Conservation (phyloP, 1,139 yeast species). For the Protomyces macrosporus region DNA sequence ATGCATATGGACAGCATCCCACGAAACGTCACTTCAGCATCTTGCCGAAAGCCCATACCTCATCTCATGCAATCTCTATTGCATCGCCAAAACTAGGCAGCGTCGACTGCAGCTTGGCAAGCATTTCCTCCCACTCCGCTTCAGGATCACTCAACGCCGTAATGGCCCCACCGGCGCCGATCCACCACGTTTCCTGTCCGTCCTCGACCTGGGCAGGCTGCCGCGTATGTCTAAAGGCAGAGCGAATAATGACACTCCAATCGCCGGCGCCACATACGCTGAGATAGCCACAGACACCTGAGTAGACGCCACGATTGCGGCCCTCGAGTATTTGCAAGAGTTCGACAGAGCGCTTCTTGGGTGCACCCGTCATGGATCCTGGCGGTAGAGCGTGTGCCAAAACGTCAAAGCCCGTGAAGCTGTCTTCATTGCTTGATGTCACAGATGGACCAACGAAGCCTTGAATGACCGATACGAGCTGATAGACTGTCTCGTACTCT, state of each 20-base stretch:
- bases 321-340: slow-evolving; percentile 55
- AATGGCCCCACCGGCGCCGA: slow-evolving; percentile 98
- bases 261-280: slow-evolving; percentile 76
- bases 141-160: slow-evolving; percentile 76
- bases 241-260: slow-evolving; percentile 93
- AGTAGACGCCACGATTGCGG: slow-evolving; percentile 67
- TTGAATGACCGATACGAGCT: slow-evolving; percentile 79
- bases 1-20: no score
- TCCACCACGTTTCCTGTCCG: slow-evolving; percentile 53
- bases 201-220: slow-evolving; percentile 32
- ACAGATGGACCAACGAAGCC: slow-evolving; percentile 47
- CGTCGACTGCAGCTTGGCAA: slow-evolving; percentile 71
- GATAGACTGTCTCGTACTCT: slow-evolving; percentile 85
- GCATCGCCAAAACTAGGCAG: slow-evolving; percentile 42
- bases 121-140: slow-evolving; percentile 93
- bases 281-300: slow-evolving; percentile 97
- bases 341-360: slow-evolving; percentile 87
- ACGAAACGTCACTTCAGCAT: no score
- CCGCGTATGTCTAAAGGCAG: slow-evolving; percentile 59
- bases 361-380: slow-evolving; percentile 99
- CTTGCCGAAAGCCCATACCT: no score
- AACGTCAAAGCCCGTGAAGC: slow-evolving; percentile 69
- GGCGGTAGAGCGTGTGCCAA: slow-evolving; percentile 82
- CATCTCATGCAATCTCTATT: no score
- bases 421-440: slow-evolving; percentile 28